Base-by-base conservation (phyloP, 331 rosid species). In the Quercus phellos region DNA sequence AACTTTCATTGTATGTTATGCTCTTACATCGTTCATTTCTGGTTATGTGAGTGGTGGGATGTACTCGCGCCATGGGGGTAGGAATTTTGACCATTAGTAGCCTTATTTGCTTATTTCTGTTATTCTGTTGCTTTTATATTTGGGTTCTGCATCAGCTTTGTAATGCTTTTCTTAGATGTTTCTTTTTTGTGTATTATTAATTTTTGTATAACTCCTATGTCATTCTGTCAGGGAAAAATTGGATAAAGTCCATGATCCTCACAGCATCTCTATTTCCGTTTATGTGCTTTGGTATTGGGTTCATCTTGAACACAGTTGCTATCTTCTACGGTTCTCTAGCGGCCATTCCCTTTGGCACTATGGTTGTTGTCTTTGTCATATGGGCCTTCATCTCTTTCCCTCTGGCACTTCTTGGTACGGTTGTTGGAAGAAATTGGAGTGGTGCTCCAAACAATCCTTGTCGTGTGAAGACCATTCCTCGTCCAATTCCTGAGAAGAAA, bases 311-410 rank as follows among this genome's bases (percentile, higher is more conserved):
- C 88, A 93, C 98, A 16, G 74, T 95, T 77, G 99, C 99, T 63
- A 93, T 95, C 73, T 95, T 95, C 88, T 95, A 95, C 68, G 99
- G 99, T 72, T 93, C 99, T 77, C 89, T 95, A 50, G 99, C 99
- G 5, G 99, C 99, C 80, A 95, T 95, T 82, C 99, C 99, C 54
- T 95, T 95, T 77, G 99, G 99, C 53, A 95, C 99, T 9, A 95
- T 95, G 81, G 99, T 95, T 38, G 99, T 93, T 82, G 98, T 95
- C 80, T 95, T 95, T 74, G 96, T 95, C 67, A 95, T 95, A 80
- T 95, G 99, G 99, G 98, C 90, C 82, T 95, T 95, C 85, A 90
- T 95, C 78, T 93, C 99, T 72, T 95, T 95, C 86, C 99, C 99
- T 78, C 81, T 95, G 61, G 99, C 98, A 76, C 99, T 95, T 85